Conservation (phyloP, 352 stramenopile genomes). For the Thraustotheca clavata region DNA sequence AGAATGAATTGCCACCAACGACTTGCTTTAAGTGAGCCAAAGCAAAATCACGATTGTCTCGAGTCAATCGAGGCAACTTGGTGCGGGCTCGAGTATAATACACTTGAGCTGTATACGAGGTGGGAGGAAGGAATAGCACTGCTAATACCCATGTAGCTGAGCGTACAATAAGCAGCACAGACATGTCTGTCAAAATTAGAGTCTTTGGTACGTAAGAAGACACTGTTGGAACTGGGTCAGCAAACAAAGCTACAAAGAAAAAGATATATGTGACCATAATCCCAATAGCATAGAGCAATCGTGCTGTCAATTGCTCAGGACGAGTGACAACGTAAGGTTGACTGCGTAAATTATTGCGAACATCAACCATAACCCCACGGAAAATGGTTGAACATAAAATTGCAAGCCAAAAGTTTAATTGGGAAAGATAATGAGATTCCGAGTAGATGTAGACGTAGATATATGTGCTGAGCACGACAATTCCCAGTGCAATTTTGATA, state of each 20-base stretch:
- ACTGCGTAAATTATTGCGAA: constrained; percentile 15
- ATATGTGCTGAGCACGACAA: constrained; percentile 2
- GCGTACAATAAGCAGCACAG: constrained; percentile 8
- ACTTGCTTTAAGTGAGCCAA: constrained; percentile 14
- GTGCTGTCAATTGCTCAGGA: constrained; percentile 13
- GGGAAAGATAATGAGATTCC: background rate
- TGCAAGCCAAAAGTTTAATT: constrained; percentile 15
- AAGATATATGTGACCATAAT: constrained; percentile 18
- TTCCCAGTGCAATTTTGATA: constrained; percentile 10
- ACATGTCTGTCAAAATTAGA: background rate
- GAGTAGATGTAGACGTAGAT: constrained; percentile 10
- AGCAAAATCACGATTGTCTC: constrained; percentile 5
- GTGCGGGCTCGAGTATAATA: constrained; percentile 11
- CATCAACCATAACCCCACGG: constrained; percentile 17
- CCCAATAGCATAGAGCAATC: constrained; percentile 7
- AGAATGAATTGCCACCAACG: background rate
- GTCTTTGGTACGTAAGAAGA: constrained; percentile 10
- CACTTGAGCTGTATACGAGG: background rate
- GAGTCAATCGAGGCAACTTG: constrained; percentile 1
- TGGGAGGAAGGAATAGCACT: constrained; percentile 11
- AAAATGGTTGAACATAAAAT: constrained; percentile 8
- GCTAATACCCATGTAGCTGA: constrained; percentile 13
- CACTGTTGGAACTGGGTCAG: constrained; percentile 5
- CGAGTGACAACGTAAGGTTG: constrained; percentile 12
- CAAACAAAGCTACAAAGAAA: constrained; percentile 13